These are phyloP conservation scores for Monsonia emarginata DNA, from an alignment of 441 rosid genomes.

Conservation along the genomic window DNA sequence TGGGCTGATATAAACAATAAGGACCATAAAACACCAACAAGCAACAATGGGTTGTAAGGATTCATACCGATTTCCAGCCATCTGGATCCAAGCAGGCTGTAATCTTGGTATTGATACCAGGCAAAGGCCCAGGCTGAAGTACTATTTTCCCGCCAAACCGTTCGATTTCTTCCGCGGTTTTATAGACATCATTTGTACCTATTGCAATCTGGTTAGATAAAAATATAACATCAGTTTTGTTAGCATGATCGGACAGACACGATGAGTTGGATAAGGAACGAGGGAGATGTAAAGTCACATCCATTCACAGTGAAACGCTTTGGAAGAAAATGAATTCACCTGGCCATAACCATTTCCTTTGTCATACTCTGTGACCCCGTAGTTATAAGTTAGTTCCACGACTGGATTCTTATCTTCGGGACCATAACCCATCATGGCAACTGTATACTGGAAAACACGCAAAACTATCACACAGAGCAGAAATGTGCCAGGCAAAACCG, in stretches of 20 bases:
- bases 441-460: conserved; percentile 42
- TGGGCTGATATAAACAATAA: not conserved
- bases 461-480: conserved; percentile 9
- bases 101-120: conserved; percentile 83
- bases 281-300: not conserved
- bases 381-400: conserved; percentile 81
- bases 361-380: conserved; percentile 76
- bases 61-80: conserved; percentile 83
- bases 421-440: conserved; percentile 91
- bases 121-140: conserved; percentile 81
- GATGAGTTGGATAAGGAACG: not conserved
- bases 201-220: conserved; percentile 57
- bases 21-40: not conserved
- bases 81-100: conserved; percentile 94
- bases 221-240: not conserved
- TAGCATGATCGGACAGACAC: conserved; percentile 3
- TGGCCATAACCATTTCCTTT: conserved; percentile 88
- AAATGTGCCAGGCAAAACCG: not conserved
- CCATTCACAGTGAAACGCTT: not conserved
- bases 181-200: conserved; percentile 90
- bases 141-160: conserved; percentile 62
- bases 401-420: conserved; percentile 82
- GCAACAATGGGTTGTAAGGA: not conserved
- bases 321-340: conserved; percentile 30
- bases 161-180: conserved; percentile 72